phyloP scores from a whole-genome alignment of 139 green algal species.

The Nannochloris sp. region DNA sequence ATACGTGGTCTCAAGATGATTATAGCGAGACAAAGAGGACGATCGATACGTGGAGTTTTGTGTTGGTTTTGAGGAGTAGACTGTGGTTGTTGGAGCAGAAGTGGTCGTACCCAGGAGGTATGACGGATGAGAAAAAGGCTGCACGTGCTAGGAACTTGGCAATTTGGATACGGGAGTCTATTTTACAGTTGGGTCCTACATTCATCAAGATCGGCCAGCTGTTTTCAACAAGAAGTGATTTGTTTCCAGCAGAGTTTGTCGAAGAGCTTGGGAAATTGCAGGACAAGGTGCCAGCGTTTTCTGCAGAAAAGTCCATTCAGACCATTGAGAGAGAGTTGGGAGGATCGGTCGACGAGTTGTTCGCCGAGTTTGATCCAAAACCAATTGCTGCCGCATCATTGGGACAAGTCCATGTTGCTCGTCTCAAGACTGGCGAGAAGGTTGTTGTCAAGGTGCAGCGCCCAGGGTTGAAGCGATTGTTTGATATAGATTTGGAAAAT shows the following conservation, averaged over 20 bases:
- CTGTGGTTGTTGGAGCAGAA: conserved; percentile 76
- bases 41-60: conserved; percentile 79
- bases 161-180: conserved; percentile 47
- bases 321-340: conserved; percentile 83
- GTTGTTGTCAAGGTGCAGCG: conserved; percentile 98
- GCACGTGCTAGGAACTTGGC: conserved; percentile 26
- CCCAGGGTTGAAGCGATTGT: conserved; percentile 87
- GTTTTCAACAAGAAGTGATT: conserved; percentile 92
- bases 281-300: conserved; percentile 95
- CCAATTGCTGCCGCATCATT: conserved; percentile 92
- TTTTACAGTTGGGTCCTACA: conserved; percentile 83
- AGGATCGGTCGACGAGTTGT: conserved; percentile 55
- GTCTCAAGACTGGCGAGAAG: conserved; percentile 56
- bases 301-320: conserved; percentile 52
- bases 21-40: conserved; percentile 58
- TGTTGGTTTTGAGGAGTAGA: conserved; percentile 51
- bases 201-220: conserved; percentile 93
- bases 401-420: conserved; percentile 87
- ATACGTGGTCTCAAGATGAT: conserved; percentile 67
- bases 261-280: conserved; percentile 93
- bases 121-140: conserved; percentile 37
- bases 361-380: conserved; percentile 69
- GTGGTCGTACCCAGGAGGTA: conserved; percentile 59
- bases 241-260: conserved; percentile 90
- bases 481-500: conserved; percentile 98